Evolutionary conservation across 2,329 filamentous ascomycete genomes (phyloP).

Genomic region (Xylogone sp.): DNA sequence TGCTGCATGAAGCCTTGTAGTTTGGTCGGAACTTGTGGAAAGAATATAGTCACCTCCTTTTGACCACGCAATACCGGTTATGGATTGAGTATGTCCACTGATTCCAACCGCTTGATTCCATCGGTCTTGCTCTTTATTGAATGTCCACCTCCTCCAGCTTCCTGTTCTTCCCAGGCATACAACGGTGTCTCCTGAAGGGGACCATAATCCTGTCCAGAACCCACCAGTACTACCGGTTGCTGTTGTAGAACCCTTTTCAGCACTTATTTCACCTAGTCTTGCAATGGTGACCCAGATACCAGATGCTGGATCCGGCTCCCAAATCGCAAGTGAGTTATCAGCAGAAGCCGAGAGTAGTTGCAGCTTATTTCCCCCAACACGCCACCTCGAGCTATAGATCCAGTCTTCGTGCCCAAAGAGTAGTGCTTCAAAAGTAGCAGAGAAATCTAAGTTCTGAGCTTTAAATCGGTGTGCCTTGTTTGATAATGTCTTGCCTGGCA

Average conservation of each 20-base stretch:
- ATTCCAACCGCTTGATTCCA: constrained; percentile 79
- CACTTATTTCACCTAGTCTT: constrained; percentile 87
- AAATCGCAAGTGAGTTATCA: constrained; percentile 91
- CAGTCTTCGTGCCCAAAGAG: constrained; percentile 96
- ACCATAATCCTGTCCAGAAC: constrained; percentile 96
- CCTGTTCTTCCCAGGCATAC: constrained; percentile 86
- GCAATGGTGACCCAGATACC: constrained; percentile 89
- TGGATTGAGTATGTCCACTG: constrained; percentile 78
- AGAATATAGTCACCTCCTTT: constrained; percentile 78
- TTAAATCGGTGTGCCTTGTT: constrained; percentile 85
- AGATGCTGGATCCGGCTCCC: constrained; percentile 78
- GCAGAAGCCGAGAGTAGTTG: constrained; percentile 87
- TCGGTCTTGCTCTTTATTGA: constrained; percentile 53
- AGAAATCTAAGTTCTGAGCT: constrained; percentile 58
- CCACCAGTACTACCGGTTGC: constrained; percentile 94
- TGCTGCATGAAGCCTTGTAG: constrained; percentile 77
- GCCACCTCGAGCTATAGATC: constrained; percentile 75
- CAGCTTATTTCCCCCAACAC: constrained; percentile 38
- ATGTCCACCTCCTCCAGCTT: constrained; percentile 85
- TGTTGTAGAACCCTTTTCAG: constrained; percentile 92
- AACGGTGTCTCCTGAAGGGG: constrained; percentile 69
- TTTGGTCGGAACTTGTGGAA: constrained; percentile 89
- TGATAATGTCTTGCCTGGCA: constrained; percentile 69
- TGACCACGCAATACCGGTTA: constrained; percentile 82
- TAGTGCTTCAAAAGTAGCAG: constrained; percentile 88